phyloP scores from a whole-genome alignment of 2,329 filamentous ascomycete species.

The Chaetomiaceae sp. region DNA sequence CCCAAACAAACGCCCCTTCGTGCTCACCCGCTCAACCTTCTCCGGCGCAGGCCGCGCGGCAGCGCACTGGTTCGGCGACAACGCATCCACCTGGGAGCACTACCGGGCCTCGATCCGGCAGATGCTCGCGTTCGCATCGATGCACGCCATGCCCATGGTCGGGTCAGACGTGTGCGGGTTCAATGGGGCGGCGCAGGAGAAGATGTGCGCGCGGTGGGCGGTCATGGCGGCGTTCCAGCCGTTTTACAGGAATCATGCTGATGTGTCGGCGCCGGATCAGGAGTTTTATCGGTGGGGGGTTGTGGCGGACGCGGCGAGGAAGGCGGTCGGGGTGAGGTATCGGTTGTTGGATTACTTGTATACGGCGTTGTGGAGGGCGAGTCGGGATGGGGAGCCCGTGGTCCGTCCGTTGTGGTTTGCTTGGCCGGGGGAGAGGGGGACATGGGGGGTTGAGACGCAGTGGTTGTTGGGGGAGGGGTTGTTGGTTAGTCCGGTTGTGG shows the following conservation, averaged over 20 bases:
- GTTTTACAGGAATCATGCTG: slow-evolving; percentile 72
- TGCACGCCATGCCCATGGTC: slow-evolving; percentile 65
- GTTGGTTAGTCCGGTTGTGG: slow-evolving; percentile 22
- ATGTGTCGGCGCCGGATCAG: slow-evolving; percentile 43
- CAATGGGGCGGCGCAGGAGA: slow-evolving; percentile 60
- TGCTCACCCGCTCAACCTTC: slow-evolving; percentile 73
- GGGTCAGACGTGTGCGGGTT: slow-evolving; percentile 77
- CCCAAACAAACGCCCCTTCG: slow-evolving; percentile 58
- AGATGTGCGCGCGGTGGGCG: slow-evolving; percentile 70
- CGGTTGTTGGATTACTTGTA: slow-evolving; percentile 69
- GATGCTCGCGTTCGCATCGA: slow-evolving; percentile 55
- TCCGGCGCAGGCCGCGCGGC: slow-evolving; percentile 63
- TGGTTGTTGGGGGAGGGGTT: slow-evolving; percentile 52
- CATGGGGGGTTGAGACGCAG: slow-evolving; percentile 37
- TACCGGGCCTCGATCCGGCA: slow-evolving; percentile 55
- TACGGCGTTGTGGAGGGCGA: slow-evolving; percentile 60
- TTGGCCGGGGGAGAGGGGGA: slow-evolving; percentile 47
- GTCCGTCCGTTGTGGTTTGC: slow-evolving; percentile 65
- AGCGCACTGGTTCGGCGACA: slow-evolving; percentile 58
- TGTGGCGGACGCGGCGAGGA: slow-evolving; percentile 56
- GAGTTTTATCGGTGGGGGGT: slow-evolving; percentile 67
- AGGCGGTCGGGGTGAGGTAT: slow-evolving; percentile 65
- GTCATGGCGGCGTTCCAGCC: slow-evolving; percentile 66
- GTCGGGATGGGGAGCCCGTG: slow-evolving; percentile 55
- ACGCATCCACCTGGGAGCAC: slow-evolving; percentile 52